Percentiles rank a stretch among this genome's conserved stretches.
phyloP scores from a whole-genome alignment of 768 basidiomycete genomes.

The Boletus speciosus region DNA sequence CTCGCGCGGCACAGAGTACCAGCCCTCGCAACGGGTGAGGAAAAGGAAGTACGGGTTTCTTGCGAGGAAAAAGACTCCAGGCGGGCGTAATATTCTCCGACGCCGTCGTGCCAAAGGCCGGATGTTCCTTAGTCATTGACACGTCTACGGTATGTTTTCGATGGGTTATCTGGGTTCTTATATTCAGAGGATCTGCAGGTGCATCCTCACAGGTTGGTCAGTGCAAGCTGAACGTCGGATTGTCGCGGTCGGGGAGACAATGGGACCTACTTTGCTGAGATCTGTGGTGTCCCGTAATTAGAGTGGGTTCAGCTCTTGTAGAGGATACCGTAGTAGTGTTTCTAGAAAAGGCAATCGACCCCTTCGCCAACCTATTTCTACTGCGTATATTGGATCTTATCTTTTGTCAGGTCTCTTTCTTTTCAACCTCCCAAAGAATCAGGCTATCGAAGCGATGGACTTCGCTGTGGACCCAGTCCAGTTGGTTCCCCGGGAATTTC shows the following conservation, averaged over 20 bases:
- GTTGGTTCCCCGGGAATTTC: constrained; percentile 69
- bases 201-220: background rate
- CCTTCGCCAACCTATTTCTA: background rate
- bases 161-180: background rate
- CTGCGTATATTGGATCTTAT: background rate
- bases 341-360: constrained; percentile 23
- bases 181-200: background rate
- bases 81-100: constrained; percentile 69
- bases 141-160: constrained; percentile 9
- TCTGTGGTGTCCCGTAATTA: background rate
- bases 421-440: background rate
- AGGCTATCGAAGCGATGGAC: constrained; percentile 46
- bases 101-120: constrained; percentile 75
- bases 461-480: constrained; percentile 54
- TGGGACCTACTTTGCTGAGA: background rate
- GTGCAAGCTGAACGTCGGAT: constrained; percentile 1
- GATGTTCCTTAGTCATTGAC: constrained; percentile 75
- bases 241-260: background rate
- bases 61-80: constrained; percentile 60
- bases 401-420: background rate
- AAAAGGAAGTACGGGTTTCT: constrained; percentile 94
- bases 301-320: too few species aligned
- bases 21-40: constrained; percentile 90
- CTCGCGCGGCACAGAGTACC: constrained; percentile 85
- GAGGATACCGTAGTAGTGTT: background rate